Evolutionary conservation across 345 rosid genomes (phyloP), one percentile per base, ranked within the genome.

Genomic region (Euclidium syriacum): DNA sequence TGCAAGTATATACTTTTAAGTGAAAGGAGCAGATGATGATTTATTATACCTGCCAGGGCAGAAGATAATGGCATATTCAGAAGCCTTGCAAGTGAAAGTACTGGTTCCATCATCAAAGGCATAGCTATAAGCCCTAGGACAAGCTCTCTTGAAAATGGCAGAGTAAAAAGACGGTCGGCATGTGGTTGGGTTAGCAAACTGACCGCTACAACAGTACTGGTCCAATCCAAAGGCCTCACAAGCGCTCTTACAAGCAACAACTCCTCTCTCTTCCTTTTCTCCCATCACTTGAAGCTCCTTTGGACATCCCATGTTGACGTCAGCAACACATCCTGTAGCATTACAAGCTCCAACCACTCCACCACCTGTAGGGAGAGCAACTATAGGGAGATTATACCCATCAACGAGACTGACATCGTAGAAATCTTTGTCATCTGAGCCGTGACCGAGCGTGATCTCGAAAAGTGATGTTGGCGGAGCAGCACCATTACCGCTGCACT

Each of bases 151-250:
- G 81, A 87, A 89, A 63, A 89, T 68, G 54, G 91, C 40, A 6
- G 97, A 87, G 64, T 85, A 85, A 10, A 78, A 78, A 12, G 97
- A 81, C 3, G 96, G 96, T 5, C 61, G 66, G 46, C 91, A 89
- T 19, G 96, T 80, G 26, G 75, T 83, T 5, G 95, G 91, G 73
- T 85, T 87, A 19, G 96, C 99, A 67, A 87, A 94, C 65, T 82
- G 79, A 22, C 97, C 91, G 56, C 97, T 85, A 73, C 97, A 94
- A 71, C 96, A 92, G 71, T 87, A 85, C 75, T 85, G 91, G 73
- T 87, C 87, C 10, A 82, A 75, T 34, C 95, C 81, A 61, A 92
- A 92, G 53, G 98, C 97, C 30, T 74, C 91, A 18, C 97, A 92
- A 3, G 91, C 95, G 20, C 97, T 89, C 80, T 77, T 89, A 72